Evolutionary conservation across 768 basidiomycete genomes (phyloP), one percentile per base, ranked within the genome.

Genomic region (Mycena pura): DNA sequence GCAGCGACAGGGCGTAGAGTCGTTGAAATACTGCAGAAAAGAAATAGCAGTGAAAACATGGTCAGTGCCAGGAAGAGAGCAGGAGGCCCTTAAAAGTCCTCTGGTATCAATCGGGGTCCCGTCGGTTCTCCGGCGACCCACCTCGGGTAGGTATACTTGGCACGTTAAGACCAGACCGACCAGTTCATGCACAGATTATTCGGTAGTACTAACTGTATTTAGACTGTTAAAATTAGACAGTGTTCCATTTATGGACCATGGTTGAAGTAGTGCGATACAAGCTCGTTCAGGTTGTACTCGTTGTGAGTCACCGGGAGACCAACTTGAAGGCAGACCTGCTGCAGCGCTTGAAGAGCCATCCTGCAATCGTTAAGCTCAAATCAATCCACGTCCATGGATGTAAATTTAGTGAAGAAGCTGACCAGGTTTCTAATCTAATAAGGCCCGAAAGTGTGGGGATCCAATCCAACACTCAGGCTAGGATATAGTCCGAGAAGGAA

Each of bases 251-350:
- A 36, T 36, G 34, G 34, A 36, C 34, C n/a, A n/a, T n/a, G n/a
- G 17, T 44, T n/a, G 41, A n/a, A 44, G 41, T 24, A 44, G 15
- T 44, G 41, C 41, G 41, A 41, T 48, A 57, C 41, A 54, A 40
- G 24, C 11, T 31, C 44, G 21, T n/a, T 31, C 44, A 59, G 9
- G 15, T 17, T 36, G 34, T 36, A n/a, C n/a, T n/a, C n/a, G n/a
- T n/a, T n/a, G n/a, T n/a, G n/a, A 36, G 34, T 36, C 34, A 36
- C 17, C 34, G 34, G 34, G 34, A 36, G 34, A 36, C 34, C 34
- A 36, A 36, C 34, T 36, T 36, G 34, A 36, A 36, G 34, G 34
- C 34, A 36, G 34, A 36, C 34, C 34, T 36, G 34, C 34, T 36
- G 34, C 34, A 36, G 34, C 34, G 34, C 34, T 36, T 17, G 34